Percentiles rank a stretch among this genome's conserved stretches.
Evolutionary conservation across 139 green algal genomes (phyloP).

Genomic region (Klebsormidium nitens): DNA sequence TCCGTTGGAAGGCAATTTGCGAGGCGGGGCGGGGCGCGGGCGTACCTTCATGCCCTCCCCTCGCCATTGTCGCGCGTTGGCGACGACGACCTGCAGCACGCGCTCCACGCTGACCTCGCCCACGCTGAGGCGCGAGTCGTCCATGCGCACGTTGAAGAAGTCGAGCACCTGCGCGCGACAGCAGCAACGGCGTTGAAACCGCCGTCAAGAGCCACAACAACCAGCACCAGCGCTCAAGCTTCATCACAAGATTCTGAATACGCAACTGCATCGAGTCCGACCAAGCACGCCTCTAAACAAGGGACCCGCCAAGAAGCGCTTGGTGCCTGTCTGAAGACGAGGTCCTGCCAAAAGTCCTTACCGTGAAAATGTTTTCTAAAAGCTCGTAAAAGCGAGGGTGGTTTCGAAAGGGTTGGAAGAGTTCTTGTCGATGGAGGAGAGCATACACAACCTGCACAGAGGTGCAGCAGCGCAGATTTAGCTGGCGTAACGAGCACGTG

Average conservation of each 20-base stretch:
- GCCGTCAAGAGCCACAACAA: too few relatives aligned
- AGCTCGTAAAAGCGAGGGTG: conserved; percentile 61
- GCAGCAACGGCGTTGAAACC: too few relatives aligned
- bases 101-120: conserved; percentile 38
- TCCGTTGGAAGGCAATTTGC: neutral
- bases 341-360: conserved; percentile 4
- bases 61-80: conserved; percentile 34
- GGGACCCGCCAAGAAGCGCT: too few relatives aligned
- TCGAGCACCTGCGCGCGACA: conserved; percentile 30
- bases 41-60: conserved; percentile 42
- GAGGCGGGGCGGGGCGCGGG: neutral
- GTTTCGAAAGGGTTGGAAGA: conserved; percentile 53
- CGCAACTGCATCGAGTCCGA: too few relatives aligned
- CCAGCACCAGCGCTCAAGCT: too few relatives aligned
- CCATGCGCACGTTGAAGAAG: conserved; percentile 44
- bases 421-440: conserved; percentile 69
- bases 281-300: too few relatives aligned
- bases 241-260: too few relatives aligned
- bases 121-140: conserved; percentile 9
- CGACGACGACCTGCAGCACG: conserved; percentile 38
- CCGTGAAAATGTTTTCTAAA: conserved; percentile 59
- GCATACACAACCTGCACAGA: conserved; percentile 74
- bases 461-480: too few relatives aligned
- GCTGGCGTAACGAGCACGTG: too few relatives aligned
- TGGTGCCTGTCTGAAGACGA: too few relatives aligned